These are phyloP conservation scores for Coprinopsis sp. DNA, from an alignment of 768 basidiomycete genomes.

Conservation along the genomic window DNA sequence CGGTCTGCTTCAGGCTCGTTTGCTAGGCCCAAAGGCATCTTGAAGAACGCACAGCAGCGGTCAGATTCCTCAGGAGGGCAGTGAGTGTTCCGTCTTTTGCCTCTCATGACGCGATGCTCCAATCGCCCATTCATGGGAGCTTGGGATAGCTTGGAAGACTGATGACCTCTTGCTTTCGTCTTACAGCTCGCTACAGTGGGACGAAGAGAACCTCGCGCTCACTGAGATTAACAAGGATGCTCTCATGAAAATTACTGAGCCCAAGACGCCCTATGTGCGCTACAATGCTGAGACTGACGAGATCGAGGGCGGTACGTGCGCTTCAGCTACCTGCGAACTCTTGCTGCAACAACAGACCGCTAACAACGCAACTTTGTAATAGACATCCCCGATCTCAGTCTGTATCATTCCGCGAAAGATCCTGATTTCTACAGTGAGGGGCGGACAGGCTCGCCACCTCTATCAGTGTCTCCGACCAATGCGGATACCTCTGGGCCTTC, in stretches of 20 bases:
- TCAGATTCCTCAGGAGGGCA: constrained; percentile 37
- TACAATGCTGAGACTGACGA: constrained; percentile 86
- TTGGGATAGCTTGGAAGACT: neutral
- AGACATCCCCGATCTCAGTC: constrained; percentile 84
- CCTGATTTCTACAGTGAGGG: constrained; percentile 26
- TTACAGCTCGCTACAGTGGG: constrained; percentile 78
- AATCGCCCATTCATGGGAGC: neutral
- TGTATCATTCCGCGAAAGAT: constrained; percentile 41
- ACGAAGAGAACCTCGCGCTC: constrained; percentile 87
- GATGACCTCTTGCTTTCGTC: constrained; percentile 11
- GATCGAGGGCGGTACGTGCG: constrained; percentile 69
- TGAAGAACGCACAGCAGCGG: constrained; percentile 71
- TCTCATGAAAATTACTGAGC: constrained; percentile 97
- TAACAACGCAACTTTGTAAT: neutral
- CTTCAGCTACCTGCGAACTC: neutral
- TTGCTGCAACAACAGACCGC: neutral
- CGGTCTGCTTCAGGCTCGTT: constrained; percentile 57
- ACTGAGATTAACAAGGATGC: constrained; percentile 95
- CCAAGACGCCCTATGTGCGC: constrained; percentile 94
- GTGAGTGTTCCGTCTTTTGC: constrained; percentile 35
- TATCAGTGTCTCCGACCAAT: constrained; percentile 52
- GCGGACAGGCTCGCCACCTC: constrained; percentile 24
- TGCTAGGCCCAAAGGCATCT: constrained; percentile 80
- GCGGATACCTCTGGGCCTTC: constrained; percentile 62
- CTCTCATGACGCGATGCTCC: neutral